These are phyloP conservation scores for Biscogniauxia sp. DNA, from an alignment of 2,329 filamentous ascomycete genomes.

Conservation along the genomic window DNA sequence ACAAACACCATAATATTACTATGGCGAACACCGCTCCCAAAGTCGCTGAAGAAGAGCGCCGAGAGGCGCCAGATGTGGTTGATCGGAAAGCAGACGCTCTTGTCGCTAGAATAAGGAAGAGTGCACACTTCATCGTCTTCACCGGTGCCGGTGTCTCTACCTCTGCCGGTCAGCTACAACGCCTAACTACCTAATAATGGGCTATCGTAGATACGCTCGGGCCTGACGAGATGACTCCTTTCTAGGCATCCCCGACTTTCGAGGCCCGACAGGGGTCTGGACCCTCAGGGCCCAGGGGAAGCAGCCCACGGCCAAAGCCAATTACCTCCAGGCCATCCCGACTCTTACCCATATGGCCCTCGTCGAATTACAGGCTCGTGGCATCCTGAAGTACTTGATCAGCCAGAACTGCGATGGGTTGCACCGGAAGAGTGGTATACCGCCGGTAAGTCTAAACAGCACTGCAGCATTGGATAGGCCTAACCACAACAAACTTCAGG, in stretches of 20 bases:
- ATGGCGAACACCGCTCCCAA: constrained; percentile 25
- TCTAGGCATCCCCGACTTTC: constrained; percentile 46
- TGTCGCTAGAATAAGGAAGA: constrained; percentile 37
- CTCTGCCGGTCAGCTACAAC: constrained; percentile 37
- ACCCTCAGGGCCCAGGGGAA: constrained; percentile 43
- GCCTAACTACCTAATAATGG: background rate
- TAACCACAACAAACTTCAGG: constrained; percentile 23
- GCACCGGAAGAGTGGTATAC: constrained; percentile 45
- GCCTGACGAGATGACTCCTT: background rate
- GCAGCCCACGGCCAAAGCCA: constrained; percentile 31
- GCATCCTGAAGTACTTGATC: constrained; percentile 41
- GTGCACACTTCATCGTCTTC: constrained; percentile 46
- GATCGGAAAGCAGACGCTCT: constrained; percentile 38
- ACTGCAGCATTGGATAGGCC: background rate
- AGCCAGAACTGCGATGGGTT: constrained; percentile 47
- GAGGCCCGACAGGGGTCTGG: constrained; percentile 46
- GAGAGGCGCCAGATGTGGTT: constrained; percentile 29
- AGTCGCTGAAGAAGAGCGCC: constrained; percentile 18
- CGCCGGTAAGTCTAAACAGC: constrained; percentile 33
- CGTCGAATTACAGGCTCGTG: constrained; percentile 40
- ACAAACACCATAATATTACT: background rate
- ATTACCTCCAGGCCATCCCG: constrained; percentile 43
- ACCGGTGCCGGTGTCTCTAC: constrained; percentile 48
- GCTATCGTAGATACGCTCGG: background rate
- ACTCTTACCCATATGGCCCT: constrained; percentile 47